A percentile compares a stretch with the other conserved stretches of the same genome.
phyloP scores from a whole-genome alignment of 2,329 filamentous ascomycete species.

The Phaeoacremonium minimum region DNA sequence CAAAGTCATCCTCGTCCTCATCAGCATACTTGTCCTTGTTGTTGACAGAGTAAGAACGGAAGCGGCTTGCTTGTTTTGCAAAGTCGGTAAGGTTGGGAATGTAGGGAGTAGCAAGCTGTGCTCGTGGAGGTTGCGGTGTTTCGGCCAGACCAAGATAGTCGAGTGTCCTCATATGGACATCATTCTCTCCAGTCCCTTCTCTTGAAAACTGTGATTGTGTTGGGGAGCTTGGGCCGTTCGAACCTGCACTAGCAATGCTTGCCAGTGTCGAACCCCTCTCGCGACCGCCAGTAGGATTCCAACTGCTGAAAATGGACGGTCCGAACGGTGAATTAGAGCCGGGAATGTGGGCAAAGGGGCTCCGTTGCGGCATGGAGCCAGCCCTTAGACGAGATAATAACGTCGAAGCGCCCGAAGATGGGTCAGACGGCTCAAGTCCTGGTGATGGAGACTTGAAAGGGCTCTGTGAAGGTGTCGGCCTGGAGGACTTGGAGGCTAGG shows the following conservation, averaged over 20 bases:
- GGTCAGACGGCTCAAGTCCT: conserved; percentile 42
- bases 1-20: conserved; percentile 76
- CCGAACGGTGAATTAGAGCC: conserved; percentile 70
- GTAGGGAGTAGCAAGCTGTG: conserved; percentile 70
- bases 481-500: conserved; percentile 70
- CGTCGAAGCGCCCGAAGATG: conserved; percentile 58
- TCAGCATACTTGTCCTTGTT: conserved; percentile 97
- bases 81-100: conserved; percentile 72
- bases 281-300: conserved; percentile 67
- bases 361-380: conserved; percentile 89
- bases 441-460: conserved; percentile 72
- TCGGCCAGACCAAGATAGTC: conserved; percentile 95
- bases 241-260: conserved; percentile 79
- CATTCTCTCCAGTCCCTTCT: conserved; percentile 79
- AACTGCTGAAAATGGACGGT: conserved; percentile 84
- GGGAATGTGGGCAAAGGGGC: conserved; percentile 58
- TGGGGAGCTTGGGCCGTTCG: conserved; percentile 85
- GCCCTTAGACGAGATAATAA: conserved; percentile 82
- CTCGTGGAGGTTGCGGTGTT: conserved; percentile 76
- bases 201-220: conserved; percentile 81
- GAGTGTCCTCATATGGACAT: conserved; percentile 83
- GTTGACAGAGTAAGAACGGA: conserved; percentile 97
- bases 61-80: conserved; percentile 75
- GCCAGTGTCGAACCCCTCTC: conserved; percentile 83
- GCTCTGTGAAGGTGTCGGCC: conserved; percentile 81